A percentile compares a stretch with the other conserved stretches of the same genome.
Conservation (phyloP, 176 grass and related monocot genomes). For the Zea mays region Zm-B73-REFERENCE-NAM-5.0 NC_050097.1:45194501-45195000, state of each 20-base stretch:
- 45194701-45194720: not conserved
- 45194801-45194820: not conserved
- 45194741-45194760: not conserved
- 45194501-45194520: not conserved
- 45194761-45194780: not conserved
- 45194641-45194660: not conserved
- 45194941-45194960: not conserved
- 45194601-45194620: not conserved
- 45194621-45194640: not conserved
- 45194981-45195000: not conserved
- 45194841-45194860: not conserved
- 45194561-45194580: constrained; percentile 3
- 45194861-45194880: not conserved
- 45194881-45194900: not conserved
- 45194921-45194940: not conserved
- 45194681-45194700: not conserved
- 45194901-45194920: not conserved
- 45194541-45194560: not conserved
- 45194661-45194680: not conserved
- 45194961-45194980: not conserved
- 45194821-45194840: not conserved
- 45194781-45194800: not conserved
- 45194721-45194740: not conserved
- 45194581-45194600: not conserved
- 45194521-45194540: not conserved